Conservation (phyloP, 139 green algal species). For the Chlorella sp. region DNA sequence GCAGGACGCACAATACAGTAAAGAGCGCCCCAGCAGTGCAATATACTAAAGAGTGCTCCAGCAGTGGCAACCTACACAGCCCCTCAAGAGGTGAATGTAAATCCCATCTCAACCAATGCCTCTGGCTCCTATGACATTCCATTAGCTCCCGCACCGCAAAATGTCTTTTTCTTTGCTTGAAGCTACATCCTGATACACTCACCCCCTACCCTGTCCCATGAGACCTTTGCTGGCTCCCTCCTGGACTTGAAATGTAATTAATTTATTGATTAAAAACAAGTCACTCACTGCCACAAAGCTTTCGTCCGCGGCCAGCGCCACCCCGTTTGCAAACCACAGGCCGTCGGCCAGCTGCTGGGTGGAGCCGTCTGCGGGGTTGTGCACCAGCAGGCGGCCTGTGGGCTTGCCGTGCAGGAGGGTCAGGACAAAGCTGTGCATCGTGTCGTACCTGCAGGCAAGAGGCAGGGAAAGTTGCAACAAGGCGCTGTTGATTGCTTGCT, state of each 20-base stretch:
- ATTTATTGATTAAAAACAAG: too few species aligned
- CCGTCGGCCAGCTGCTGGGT: slow-evolving; percentile 39
- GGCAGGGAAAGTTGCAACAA: neutral
- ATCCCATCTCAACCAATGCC: too few species aligned
- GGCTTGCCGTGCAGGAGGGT: slow-evolving; percentile 42
- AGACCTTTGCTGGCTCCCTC: too few species aligned
- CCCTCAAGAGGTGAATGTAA: too few species aligned
- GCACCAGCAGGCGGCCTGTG: slow-evolving; percentile 55
- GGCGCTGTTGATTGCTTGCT: neutral
- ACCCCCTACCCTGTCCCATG: too few species aligned
- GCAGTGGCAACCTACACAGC: neutral
- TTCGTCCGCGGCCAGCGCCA: slow-evolving; percentile 42
- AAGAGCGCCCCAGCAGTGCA: neutral
- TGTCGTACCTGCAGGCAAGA: slow-evolving; percentile 43
- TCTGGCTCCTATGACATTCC: too few species aligned
- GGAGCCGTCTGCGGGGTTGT: slow-evolving; percentile 21
- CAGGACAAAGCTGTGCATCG: slow-evolving; percentile 43
- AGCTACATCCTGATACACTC: too few species aligned
- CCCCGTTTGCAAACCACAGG: slow-evolving; percentile 58
- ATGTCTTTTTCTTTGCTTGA: too few species aligned
- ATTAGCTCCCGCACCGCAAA: too few species aligned
- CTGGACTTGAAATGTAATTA: too few species aligned
- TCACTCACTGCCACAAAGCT: slow-evolving; percentile 28
- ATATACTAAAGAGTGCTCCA: too few species aligned
- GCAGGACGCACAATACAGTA: neutral